phyloP scores from a whole-genome alignment of 495 filamentous ascomycete genomes.

The Aspergillus conjunctus region DNA sequence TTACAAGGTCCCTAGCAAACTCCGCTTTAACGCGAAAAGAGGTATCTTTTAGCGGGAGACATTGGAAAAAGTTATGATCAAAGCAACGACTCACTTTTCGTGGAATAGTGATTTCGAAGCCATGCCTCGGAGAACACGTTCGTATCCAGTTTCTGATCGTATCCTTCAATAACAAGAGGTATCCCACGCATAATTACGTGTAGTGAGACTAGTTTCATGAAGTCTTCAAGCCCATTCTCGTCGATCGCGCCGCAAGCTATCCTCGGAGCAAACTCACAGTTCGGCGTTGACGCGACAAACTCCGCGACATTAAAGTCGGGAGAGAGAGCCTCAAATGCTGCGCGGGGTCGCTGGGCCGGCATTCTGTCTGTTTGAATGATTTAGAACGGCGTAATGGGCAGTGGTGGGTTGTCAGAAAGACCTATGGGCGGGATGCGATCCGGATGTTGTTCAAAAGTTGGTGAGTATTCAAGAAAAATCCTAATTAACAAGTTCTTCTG shows the following conservation, averaged over 20 bases:
- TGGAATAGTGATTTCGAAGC: constrained; percentile 71
- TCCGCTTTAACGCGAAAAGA: constrained; percentile 45
- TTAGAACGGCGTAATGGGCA: background rate
- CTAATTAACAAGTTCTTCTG: no score
- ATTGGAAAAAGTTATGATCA: constrained; percentile 3
- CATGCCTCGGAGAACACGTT: constrained; percentile 78
- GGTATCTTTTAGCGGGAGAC: constrained; percentile 14
- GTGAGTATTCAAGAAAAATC: no score
- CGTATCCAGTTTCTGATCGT: constrained; percentile 64
- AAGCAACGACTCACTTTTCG: constrained; percentile 60
- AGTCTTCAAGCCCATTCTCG: constrained; percentile 66
- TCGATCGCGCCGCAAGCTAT: constrained; percentile 75
- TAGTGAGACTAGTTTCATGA: constrained; percentile 76
- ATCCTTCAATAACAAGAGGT: constrained; percentile 87
- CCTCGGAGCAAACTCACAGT: constrained; percentile 78
- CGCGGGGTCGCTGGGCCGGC: constrained; percentile 67
- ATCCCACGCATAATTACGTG: constrained; percentile 82
- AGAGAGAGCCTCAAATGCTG: constrained; percentile 78
- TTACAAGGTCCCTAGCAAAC: constrained; percentile 72
- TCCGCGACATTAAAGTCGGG: constrained; percentile 75
- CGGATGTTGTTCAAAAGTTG: no score
- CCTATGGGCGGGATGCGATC: background rate
- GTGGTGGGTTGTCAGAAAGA: background rate
- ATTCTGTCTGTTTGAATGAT: constrained; percentile 41
- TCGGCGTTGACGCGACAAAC: constrained; percentile 74